Conservation (phyloP, 148 eudicot genomes). For the Vaccinium vitisidaea region DNA sequence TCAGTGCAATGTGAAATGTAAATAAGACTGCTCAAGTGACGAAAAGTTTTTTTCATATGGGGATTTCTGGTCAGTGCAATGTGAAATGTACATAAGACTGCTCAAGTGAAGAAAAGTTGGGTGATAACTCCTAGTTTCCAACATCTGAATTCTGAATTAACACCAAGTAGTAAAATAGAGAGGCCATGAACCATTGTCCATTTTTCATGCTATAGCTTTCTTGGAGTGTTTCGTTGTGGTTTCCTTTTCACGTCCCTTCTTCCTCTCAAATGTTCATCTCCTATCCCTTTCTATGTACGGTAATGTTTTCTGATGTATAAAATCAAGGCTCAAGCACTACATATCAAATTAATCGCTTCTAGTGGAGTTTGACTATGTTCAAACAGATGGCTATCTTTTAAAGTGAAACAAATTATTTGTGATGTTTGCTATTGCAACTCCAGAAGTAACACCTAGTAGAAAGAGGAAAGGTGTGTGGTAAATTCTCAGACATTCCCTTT, state of each 20-base stretch:
- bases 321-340: neutral
- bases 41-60: neutral
- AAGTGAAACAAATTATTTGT: neutral
- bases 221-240: neutral
- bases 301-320: neutral
- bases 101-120: neutral
- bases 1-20: neutral
- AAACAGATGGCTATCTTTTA: neutral
- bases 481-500: neutral
- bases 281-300: neutral
- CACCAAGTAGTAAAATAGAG: neutral
- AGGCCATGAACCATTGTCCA: neutral
- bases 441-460: neutral
- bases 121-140: neutral
- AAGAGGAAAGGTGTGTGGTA: neutral
- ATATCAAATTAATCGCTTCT: neutral
- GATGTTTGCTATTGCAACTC: neutral
- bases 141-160: neutral
- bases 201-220: neutral
- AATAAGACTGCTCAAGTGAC: neutral
- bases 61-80: neutral
- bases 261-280: neutral
- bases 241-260: neutral
- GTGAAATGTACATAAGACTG: neutral
- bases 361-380: neutral